phyloP scores from a whole-genome alignment of 768 basidiomycete genomes.

The Hypholoma fasciculare region DNA sequence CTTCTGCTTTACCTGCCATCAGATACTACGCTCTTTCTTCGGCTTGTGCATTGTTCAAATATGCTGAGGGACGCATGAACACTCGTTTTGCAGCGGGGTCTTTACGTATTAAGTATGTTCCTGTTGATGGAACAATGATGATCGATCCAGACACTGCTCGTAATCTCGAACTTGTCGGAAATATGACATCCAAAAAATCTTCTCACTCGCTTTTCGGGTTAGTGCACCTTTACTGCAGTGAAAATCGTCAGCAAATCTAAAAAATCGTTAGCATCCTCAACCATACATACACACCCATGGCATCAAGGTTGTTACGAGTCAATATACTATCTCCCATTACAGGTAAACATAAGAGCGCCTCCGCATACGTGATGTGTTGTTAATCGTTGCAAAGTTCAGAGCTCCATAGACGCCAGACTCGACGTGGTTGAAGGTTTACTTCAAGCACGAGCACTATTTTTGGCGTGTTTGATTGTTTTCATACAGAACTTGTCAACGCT shows the following conservation, averaged over 20 bases:
- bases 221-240: constrained; percentile 10
- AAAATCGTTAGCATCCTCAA: constrained; percentile 59
- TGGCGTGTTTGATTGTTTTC: constrained; percentile 1
- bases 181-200: constrained; percentile 66
- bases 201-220: constrained; percentile 82
- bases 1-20: neutral
- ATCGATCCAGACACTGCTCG: constrained; percentile 88
- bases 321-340: constrained; percentile 84
- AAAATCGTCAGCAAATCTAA: neutral
- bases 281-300: constrained; percentile 91
- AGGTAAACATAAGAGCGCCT: constrained; percentile 34
- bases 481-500: constrained; percentile 68
- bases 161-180: constrained; percentile 88
- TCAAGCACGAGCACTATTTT: neutral
- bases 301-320: constrained; percentile 71
- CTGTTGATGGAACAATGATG: constrained; percentile 92
- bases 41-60: constrained; percentile 83
- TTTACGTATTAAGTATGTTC: constrained; percentile 71
- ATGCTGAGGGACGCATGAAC: constrained; percentile 70
- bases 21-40: constrained; percentile 93
- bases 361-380: neutral
- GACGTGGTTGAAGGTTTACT: constrained; percentile 79
- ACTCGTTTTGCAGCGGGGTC: constrained; percentile 70
- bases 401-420: constrained; percentile 75
- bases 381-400: constrained; percentile 40